Conservation (phyloP, 768 basidiomycete species). For the Leccinum longicurvipes region DNA sequence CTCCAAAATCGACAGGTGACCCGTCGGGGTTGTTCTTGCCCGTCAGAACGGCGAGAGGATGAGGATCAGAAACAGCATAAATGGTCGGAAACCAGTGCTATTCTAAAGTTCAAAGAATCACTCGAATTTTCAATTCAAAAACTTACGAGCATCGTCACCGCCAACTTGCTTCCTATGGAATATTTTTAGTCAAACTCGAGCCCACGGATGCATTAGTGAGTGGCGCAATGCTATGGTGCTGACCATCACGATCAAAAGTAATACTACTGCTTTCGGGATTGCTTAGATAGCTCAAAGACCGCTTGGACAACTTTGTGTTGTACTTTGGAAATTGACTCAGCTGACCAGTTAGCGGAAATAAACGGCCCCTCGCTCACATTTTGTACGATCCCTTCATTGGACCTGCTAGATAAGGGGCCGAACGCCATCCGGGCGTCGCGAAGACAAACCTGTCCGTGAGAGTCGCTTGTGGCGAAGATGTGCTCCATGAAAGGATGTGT, state of each 20-base stretch:
- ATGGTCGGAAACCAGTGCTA: slow-evolving; percentile 72
- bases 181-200: not conserved
- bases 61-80: slow-evolving; percentile 61
- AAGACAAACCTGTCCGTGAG: slow-evolving; percentile 55
- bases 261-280: slow-evolving; percentile 70
- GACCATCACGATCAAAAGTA: slow-evolving; percentile 66
- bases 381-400: slow-evolving; percentile 53
- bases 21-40: slow-evolving; percentile 57
- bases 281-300: slow-evolving; percentile 37
- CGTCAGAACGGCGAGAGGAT: slow-evolving; percentile 68
- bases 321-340: slow-evolving; percentile 41
- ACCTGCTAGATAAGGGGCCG: slow-evolving; percentile 44
- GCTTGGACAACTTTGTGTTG: slow-evolving; percentile 44
- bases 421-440: slow-evolving; percentile 76
- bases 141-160: slow-evolving; percentile 65
- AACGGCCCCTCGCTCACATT: slow-evolving; percentile 9
- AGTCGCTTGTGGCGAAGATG: slow-evolving; percentile 65
- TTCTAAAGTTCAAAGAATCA: not conserved
- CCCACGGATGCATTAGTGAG: not conserved
- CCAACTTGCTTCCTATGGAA: slow-evolving; percentile 54
- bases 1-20: slow-evolving; percentile 39
- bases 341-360: slow-evolving; percentile 7
- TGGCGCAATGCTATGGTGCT: slow-evolving; percentile 3
- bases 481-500: slow-evolving; percentile 68
- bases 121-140: not conserved